Percentiles rank a stretch among this genome's conserved stretches.
Evolutionary conservation across 2,329 filamentous ascomycete genomes (phyloP).

Genomic region (Trichoderma sp.): DNA sequence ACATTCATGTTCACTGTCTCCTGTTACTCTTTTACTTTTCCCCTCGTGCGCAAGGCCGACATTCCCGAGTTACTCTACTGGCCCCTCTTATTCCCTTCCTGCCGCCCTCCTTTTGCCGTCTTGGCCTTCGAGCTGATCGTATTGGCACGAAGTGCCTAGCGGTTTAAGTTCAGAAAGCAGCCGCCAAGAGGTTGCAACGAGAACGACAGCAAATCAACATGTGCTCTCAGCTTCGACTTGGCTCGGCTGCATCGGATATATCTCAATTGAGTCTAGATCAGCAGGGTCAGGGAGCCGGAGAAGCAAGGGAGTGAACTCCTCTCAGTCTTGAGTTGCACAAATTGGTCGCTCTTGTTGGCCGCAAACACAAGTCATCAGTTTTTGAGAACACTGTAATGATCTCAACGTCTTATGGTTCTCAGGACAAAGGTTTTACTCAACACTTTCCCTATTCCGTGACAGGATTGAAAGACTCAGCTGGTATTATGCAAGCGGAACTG

Average conservation of each 20-base stretch:
- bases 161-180: background rate
- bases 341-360: background rate
- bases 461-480: background rate
- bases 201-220: background rate
- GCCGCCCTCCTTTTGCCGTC: background rate
- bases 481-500: background rate
- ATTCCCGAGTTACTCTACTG: background rate
- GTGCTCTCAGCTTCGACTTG: background rate
- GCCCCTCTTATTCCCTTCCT: background rate
- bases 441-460: background rate
- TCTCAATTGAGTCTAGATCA: background rate
- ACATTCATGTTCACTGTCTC: background rate
- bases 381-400: background rate
- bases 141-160: background rate
- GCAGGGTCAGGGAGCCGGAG: background rate
- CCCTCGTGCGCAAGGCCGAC: background rate
- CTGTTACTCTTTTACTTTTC: background rate
- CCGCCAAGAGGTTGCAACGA: conserved; percentile 4
- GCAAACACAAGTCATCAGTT: background rate
- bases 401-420: background rate
- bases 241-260: conserved; percentile 8
- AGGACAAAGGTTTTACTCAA: background rate
- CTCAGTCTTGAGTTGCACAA: background rate
- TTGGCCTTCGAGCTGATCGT: background rate
- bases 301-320: background rate